Conservation (phyloP, 2,329 filamentous ascomycete species). For the Xylogone sp. region DNA sequence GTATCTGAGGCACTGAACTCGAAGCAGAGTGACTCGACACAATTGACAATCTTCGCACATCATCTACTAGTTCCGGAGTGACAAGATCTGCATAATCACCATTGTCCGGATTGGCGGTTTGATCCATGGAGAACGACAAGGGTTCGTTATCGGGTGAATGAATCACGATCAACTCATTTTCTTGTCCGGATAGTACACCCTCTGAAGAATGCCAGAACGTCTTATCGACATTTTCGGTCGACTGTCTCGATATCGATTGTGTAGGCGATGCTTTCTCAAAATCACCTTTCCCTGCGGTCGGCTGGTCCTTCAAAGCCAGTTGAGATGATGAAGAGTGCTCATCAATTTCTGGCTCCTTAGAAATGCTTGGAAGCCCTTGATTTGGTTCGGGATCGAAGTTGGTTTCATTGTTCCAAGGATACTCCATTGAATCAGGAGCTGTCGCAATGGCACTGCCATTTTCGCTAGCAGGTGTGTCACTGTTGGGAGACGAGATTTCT, state of each 20-base stretch:
- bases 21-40: slow-evolving; percentile 10
- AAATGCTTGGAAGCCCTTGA: background rate
- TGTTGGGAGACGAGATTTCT: background rate
- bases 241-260: background rate
- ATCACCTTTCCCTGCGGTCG: background rate
- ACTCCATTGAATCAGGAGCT: background rate
- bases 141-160: background rate
- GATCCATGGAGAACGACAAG: background rate
- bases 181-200: background rate
- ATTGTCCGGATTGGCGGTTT: background rate
- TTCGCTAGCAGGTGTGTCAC: background rate
- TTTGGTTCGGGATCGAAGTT: background rate
- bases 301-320: background rate
- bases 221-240: background rate
- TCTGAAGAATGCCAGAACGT: background rate
- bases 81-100: background rate
- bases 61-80: too few species aligned
- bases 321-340: background rate
- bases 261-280: background rate
- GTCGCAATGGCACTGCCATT: background rate
- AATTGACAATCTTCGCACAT: slow-evolving; percentile 1
- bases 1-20: slow-evolving; percentile 13
- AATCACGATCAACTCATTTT: background rate
- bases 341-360: background rate
- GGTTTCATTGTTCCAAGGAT: background rate